Base-by-base conservation (phyloP, 2,329 filamentous ascomycete species). In the Cytospora paraplurivora region DNA sequence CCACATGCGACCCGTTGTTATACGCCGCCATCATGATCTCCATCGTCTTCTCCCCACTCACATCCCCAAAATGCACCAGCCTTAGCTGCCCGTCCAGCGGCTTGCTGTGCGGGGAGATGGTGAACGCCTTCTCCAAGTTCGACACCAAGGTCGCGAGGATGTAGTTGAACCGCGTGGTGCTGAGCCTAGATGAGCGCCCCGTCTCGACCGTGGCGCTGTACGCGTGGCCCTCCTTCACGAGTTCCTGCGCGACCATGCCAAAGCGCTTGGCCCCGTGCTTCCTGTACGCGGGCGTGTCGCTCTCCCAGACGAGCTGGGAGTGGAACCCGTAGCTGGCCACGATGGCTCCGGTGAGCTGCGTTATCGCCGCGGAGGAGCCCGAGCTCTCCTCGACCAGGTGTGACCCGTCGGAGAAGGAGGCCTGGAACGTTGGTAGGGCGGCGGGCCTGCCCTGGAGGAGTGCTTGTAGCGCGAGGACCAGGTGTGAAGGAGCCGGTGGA, bases 311-410 rank as follows among this genome's bases (percentile, higher is more conserved):
- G 4, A 98, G 82, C 50, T 89, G 88, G 35, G 93, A 91, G 72
- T 98, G 94, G 71, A 98, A 87, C 21, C 91, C 94, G 84, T 96
- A 96, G 74, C 90, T 95, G 52, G 88, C 89, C 1, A 98, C 93
- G 27, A 97, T 92, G 32, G 89, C 90, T 33, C 92, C 93, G 70
- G 90, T 84, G 32, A 89, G 78, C 53, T 76, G 73, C 75, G 1
- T 68, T 63, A 11, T 75, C 70, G 37, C 75, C 69, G n/a, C 74
- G 62, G 54, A 41, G 10, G 4, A 7, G 1, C 19, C 59, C 0
- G 32, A 21, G 21, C 64, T 37, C 7, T 65, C 67, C 10, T 75
- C 70, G 70, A 83, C 78, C 13, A 80, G 78, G 64, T 66, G 77
- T 0, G 88, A 81, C 0, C 85, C 86, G 0, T 82, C 75, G 0